phyloP scores from a whole-genome alignment of 192 early-diverging fungal species.

The Dissophora ornata region DNA sequence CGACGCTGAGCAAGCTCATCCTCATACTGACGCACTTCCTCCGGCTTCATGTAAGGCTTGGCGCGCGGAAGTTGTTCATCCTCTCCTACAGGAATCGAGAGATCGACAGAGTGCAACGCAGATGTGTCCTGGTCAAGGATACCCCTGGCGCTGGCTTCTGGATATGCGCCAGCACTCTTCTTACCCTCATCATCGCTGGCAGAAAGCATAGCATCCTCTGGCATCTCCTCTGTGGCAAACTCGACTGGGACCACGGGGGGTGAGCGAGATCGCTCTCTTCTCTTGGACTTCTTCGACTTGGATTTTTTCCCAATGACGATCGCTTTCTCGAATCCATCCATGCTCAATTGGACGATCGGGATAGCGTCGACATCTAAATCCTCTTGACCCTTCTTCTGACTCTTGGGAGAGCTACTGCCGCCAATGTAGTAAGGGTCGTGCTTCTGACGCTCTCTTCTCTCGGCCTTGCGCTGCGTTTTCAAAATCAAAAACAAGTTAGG shows the following conservation, averaged over 20 bases:
- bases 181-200: constrained; percentile 59
- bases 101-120: constrained; percentile 61
- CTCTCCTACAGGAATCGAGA: constrained; percentile 64
- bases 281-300: constrained; percentile 51
- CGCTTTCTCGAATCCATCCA: constrained; percentile 63
- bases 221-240: constrained; percentile 70
- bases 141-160: constrained; percentile 8
- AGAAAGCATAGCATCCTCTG: constrained; percentile 65
- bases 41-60: constrained; percentile 64
- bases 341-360: constrained; percentile 79
- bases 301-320: constrained; percentile 49
- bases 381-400: constrained; percentile 51
- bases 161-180: neutral
- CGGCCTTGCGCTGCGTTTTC: constrained; percentile 56
- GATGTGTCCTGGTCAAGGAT: constrained; percentile 55
- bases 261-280: constrained; percentile 36
- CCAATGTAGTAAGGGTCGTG: constrained; percentile 79
- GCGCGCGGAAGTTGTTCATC: constrained; percentile 67
- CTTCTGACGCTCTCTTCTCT: constrained; percentile 60
- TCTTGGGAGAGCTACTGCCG: constrained; percentile 51
- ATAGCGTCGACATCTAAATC: constrained; percentile 84
- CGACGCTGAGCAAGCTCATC: constrained; percentile 54
- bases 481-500: constrained; percentile 10
- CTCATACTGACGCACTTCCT: constrained; percentile 63
- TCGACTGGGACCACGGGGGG: constrained; percentile 51